Evolutionary conservation across 2,329 filamentous ascomycete genomes (phyloP).

Genomic region (Fusarium albosuccineum): DNA sequence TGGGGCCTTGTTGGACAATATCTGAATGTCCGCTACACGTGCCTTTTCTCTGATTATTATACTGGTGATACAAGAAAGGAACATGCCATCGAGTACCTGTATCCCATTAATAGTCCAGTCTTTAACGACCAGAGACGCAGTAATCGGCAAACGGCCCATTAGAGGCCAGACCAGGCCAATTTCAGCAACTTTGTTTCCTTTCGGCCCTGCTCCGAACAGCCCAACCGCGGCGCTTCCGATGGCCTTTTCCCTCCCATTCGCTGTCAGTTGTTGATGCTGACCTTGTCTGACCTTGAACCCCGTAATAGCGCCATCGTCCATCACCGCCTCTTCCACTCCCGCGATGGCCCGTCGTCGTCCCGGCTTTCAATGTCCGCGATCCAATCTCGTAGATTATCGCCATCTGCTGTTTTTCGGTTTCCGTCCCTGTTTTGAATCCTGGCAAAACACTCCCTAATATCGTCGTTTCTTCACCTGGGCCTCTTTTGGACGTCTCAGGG

Average conservation of each 20-base stretch:
- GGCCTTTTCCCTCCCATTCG: neutral
- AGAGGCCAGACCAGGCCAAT: conserved; percentile 6
- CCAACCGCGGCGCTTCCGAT: conserved; percentile 10
- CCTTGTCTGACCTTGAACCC: neutral
- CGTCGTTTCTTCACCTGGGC: neutral
- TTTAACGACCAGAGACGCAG: no score
- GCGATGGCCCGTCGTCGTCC: conserved; percentile 15
- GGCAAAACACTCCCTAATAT: neutral
- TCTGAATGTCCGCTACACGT: no score
- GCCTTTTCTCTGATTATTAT: no score
- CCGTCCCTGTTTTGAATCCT: conserved; percentile 7
- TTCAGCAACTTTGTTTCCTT: neutral
- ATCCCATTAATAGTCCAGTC: no score
- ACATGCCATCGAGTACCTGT: no score
- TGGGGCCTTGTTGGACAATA: no score
- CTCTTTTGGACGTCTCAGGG: neutral
- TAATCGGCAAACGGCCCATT: neutral
- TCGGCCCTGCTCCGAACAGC: neutral
- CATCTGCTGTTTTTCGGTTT: conserved; percentile 25
- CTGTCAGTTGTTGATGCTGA: neutral
- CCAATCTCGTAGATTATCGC: conserved; percentile 31
- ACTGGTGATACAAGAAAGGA: no score
- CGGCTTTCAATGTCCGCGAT: conserved; percentile 35
- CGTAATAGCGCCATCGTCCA: neutral
- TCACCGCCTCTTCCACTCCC: conserved; percentile 1